Percentiles rank a stretch among this genome's conserved stretches.
phyloP scores from a whole-genome alignment of 2,329 filamentous ascomycete species.

The Verticillium nonalfalfae region DNA sequence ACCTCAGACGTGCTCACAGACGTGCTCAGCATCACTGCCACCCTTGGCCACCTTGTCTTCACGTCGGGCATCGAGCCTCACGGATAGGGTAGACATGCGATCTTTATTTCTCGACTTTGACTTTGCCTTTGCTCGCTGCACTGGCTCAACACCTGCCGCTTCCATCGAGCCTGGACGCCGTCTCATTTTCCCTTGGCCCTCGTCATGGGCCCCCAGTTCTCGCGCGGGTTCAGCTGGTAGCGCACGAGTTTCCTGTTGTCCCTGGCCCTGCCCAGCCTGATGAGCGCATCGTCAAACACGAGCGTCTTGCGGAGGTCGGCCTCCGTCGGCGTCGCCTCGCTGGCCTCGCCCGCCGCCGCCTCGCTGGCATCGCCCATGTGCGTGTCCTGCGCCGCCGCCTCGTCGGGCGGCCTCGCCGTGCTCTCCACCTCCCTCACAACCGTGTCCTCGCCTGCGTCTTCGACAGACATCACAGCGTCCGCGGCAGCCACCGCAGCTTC shows the following conservation, averaged over 20 bases:
- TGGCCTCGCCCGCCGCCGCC: constrained; percentile 11
- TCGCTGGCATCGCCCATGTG: constrained; percentile 12
- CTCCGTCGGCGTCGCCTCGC: constrained; percentile 15
- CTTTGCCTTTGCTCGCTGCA: too few species aligned
- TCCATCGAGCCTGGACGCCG: too few species aligned
- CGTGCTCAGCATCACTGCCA: too few species aligned
- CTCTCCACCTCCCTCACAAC: constrained; percentile 10
- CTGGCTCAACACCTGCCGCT: too few species aligned
- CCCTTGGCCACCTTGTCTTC: too few species aligned
- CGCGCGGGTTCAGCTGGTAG: constrained; percentile 84
- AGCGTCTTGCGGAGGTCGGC: constrained; percentile 50
- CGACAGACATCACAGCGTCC: too few species aligned
- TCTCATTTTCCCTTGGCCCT: constrained; percentile 54
- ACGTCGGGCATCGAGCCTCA: too few species aligned
- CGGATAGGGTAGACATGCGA: too few species aligned
- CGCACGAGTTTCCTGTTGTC: constrained; percentile 66
- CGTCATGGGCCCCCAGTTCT: constrained; percentile 89
- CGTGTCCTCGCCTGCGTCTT: constrained; percentile 12
- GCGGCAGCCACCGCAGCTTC: constrained; percentile 2
- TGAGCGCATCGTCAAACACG: constrained; percentile 72
- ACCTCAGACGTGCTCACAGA: too few species aligned
- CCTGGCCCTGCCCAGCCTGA: constrained; percentile 64
- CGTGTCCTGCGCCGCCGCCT: constrained; percentile 18
- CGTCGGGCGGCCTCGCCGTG: constrained; percentile 10
- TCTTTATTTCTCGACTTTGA: too few species aligned